Percentiles rank a stretch among this genome's conserved stretches.
phyloP scores from a whole-genome alignment of 106 monocot species.

The Platanthera guangdongensis region DNA sequence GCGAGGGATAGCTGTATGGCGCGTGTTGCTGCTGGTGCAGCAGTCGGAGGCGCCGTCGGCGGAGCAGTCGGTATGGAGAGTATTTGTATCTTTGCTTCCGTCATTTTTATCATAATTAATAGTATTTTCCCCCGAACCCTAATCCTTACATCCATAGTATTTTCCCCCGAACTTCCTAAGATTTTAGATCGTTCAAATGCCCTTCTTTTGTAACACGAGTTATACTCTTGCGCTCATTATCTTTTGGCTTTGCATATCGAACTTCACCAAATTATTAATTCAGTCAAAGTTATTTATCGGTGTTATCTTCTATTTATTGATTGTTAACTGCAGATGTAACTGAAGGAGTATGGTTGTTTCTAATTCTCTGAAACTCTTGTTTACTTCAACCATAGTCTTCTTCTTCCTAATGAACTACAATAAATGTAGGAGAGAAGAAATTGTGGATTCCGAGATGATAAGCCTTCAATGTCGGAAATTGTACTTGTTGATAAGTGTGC shows the following conservation, averaged over 20 bases:
- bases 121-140: constrained; percentile 7
- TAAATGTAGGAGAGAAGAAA: background rate
- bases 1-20: constrained; percentile 80
- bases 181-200: background rate
- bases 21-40: constrained; percentile 71
- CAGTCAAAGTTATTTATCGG: background rate
- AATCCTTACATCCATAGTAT: background rate
- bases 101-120: background rate
- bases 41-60: constrained; percentile 84
- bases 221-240: background rate
- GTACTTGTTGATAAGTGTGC: background rate
- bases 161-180: background rate
- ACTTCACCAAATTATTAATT: background rate
- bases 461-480: too few relatives aligned
- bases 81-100: background rate
- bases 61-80: constrained; percentile 68
- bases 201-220: background rate
- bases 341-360: background rate
- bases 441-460: background rate
- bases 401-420: background rate
- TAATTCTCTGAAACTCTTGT: background rate
- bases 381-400: background rate
- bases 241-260: background rate
- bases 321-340: background rate
- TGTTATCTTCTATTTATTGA: background rate